Conservation (phyloP, 208 protist species). For the Balamuthia mandrillaris region DNA sequence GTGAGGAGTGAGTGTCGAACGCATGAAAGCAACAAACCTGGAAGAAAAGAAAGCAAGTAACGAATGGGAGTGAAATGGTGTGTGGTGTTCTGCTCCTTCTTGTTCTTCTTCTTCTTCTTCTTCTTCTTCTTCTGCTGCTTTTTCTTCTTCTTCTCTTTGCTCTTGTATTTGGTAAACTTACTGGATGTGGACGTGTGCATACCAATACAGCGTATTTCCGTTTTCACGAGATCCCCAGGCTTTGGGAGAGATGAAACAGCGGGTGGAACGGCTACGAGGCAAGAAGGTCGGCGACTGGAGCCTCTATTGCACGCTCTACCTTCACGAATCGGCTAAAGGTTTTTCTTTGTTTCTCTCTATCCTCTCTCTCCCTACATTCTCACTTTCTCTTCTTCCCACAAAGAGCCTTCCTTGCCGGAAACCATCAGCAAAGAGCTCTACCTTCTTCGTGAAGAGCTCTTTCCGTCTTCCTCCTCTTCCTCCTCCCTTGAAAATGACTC, state of each 20-base stretch:
- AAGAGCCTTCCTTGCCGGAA: neutral
- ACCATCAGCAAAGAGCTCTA: neutral
- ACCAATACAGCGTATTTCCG: too few relatives aligned
- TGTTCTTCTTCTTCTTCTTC: too few relatives aligned
- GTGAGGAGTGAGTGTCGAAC: too few relatives aligned
- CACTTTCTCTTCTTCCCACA: neutral
- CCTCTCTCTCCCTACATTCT: neutral
- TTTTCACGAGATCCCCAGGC: too few relatives aligned
- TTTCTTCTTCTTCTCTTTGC: too few relatives aligned
- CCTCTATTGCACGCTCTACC: slow-evolving; percentile 10
- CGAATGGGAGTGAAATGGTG: too few relatives aligned
- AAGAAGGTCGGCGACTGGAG: neutral
- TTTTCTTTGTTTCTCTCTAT: neutral
- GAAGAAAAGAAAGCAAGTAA: too few relatives aligned
- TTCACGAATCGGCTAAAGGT: neutral
- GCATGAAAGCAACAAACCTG: too few relatives aligned
- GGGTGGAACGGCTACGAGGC: neutral
- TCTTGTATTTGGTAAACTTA: too few relatives aligned
- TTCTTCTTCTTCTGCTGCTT: too few relatives aligned
- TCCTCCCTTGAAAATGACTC: neutral
- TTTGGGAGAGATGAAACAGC: neutral
- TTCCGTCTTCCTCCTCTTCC: neutral
- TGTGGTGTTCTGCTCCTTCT: too few relatives aligned
- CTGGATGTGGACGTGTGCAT: too few relatives aligned
- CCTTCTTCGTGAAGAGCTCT: neutral